Percentiles rank a stretch among this genome's conserved stretches.
Conservation (phyloP, 495 filamentous ascomycete genomes). For the Talaromyces adpressus region DNA sequence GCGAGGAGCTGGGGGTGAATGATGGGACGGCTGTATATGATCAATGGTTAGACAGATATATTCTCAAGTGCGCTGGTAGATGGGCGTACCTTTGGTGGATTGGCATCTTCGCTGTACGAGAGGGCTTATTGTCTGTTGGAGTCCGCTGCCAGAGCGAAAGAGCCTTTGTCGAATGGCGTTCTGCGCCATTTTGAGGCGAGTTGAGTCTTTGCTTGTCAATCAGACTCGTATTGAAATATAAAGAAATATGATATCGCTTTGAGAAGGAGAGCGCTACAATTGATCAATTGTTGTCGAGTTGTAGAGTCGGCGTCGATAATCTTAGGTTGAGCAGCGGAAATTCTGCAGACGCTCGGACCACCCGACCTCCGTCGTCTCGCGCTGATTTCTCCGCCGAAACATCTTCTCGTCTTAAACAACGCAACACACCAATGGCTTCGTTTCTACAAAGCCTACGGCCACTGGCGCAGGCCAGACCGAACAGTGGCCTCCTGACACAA, state of each 20-base stretch:
- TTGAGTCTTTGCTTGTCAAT: not conserved
- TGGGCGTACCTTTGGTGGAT: slow-evolving; percentile 26
- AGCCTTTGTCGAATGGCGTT: slow-evolving; percentile 32
- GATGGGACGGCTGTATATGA: slow-evolving; percentile 36
- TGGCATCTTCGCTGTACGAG: slow-evolving; percentile 28
- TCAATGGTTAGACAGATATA: no score
- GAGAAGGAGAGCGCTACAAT: not conserved
- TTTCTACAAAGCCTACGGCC: slow-evolving; percentile 53
- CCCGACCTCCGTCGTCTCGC: slow-evolving; percentile 22
- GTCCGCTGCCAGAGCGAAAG: slow-evolving; percentile 26
- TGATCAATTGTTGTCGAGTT: not conserved
- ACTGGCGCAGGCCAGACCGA: slow-evolving; percentile 58
- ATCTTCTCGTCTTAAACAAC: not conserved
- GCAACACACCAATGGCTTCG: slow-evolving; percentile 45
- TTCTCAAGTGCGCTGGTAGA: not conserved
- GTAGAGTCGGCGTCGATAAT: not conserved
- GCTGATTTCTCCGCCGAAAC: not conserved
- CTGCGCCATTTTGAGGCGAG: slow-evolving; percentile 28
- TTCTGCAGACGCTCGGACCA: slow-evolving; percentile 30
- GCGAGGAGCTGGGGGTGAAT: slow-evolving; percentile 42
- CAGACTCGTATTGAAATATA: not conserved
- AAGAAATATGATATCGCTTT: not conserved
- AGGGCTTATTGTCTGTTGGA: slow-evolving; percentile 26
- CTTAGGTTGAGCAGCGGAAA: slow-evolving; percentile 15
- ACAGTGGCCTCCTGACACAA: not conserved